Conservation (phyloP, 148 eudicot genomes). For the Rhododendron williamsianum region DNA sequence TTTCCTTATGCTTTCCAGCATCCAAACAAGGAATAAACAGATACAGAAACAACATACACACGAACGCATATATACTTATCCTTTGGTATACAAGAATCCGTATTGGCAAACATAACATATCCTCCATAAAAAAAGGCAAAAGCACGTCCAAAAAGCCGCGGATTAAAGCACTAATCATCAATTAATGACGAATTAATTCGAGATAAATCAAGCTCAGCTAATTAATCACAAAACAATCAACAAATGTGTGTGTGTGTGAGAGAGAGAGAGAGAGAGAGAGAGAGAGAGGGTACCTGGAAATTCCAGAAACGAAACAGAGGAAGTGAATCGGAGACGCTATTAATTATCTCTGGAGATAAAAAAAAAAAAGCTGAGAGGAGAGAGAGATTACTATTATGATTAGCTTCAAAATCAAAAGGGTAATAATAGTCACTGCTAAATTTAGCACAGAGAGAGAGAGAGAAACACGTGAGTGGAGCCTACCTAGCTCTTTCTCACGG, state of each 20-base stretch:
- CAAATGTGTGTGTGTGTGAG: background rate
- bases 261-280: background rate
- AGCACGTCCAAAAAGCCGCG: background rate
- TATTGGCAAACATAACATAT: background rate
- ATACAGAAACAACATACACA: background rate
- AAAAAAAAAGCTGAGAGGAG: background rate
- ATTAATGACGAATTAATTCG: background rate
- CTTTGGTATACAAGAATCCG: background rate
- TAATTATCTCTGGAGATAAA: background rate
- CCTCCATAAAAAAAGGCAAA: background rate
- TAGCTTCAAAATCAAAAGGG: constrained; percentile 3
- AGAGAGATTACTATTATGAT: background rate
- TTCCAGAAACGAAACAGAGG: background rate
- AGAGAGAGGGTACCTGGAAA: constrained; percentile 1
- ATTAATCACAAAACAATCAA: background rate
- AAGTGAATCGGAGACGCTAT: constrained; percentile 6
- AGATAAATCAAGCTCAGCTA: background rate
- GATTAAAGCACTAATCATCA: background rate
- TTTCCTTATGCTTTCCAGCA: background rate
- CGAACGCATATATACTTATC: background rate
- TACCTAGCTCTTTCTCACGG: background rate
- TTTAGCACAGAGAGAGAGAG: background rate
- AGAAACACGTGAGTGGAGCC: constrained; percentile 1
- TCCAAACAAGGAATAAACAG: background rate
- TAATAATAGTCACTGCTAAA: background rate